These are phyloP conservation scores for Spathaspora boniae DNA, from an alignment of 805 yeast genomes.

Conservation along the genomic window DNA sequence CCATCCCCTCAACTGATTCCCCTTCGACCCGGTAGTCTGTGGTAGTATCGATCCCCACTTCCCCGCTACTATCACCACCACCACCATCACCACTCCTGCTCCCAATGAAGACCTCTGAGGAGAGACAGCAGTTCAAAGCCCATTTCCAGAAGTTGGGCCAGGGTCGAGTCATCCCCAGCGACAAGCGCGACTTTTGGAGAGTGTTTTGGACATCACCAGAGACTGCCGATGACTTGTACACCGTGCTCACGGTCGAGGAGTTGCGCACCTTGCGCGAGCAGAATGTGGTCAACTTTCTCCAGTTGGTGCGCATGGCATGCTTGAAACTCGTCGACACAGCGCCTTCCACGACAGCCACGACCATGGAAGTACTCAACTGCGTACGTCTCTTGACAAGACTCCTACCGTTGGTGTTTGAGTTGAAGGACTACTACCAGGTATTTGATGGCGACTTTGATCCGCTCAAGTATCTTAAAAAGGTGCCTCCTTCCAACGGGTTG, in stretches of 20 bases:
- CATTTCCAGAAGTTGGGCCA: constrained; percentile 60
- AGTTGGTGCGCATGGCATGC: constrained; percentile 39
- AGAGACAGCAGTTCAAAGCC: constrained; percentile 55
- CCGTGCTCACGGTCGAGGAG: constrained; percentile 54
- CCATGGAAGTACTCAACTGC: constrained; percentile 51
- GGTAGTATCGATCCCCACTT: too few relatives aligned
- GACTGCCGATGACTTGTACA: constrained; percentile 54
- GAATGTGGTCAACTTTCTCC: constrained; percentile 55
- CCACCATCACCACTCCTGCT: too few relatives aligned
- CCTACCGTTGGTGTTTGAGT: constrained; percentile 67
- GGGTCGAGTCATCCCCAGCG: constrained; percentile 28
- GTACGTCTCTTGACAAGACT: constrained; percentile 61
- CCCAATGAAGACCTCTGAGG: constrained; percentile 72
- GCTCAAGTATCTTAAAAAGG: constrained; percentile 2
- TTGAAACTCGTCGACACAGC: constrained; percentile 19
- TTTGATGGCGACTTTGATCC: constrained; percentile 14
- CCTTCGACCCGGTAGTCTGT: too few relatives aligned
- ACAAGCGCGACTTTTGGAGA: constrained; percentile 28
- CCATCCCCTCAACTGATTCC: too few relatives aligned
- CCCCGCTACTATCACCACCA: too few relatives aligned
- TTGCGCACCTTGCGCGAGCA: constrained; percentile 56
- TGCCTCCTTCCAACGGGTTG: neutral
- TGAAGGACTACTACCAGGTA: constrained; percentile 22
- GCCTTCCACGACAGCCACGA: constrained; percentile 16
- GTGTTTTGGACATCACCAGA: constrained; percentile 38